Percentiles rank a stretch among this genome's conserved stretches.
Evolutionary conservation across 1,139 yeast genomes (phyloP).

Genomic region (Candida sp.): DNA sequence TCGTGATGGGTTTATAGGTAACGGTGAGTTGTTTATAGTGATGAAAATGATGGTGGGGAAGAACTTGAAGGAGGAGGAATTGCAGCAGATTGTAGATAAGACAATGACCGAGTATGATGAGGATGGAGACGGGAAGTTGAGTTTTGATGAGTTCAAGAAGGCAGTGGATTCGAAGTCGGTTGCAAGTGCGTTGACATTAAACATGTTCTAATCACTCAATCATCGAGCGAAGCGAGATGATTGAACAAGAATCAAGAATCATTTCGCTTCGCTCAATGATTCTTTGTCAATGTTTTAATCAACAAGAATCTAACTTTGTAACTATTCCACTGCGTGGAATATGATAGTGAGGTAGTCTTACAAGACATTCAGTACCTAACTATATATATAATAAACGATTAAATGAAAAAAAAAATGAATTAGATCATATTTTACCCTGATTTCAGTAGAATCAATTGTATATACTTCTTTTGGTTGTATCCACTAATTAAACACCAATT

Average conservation of each 20-base stretch:
- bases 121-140: slow-evolving; percentile 87
- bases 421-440: too few relatives aligned
- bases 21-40: slow-evolving; percentile 91
- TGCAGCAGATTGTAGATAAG: slow-evolving; percentile 94
- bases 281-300: too few relatives aligned
- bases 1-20: slow-evolving; percentile 90
- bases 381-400: background rate
- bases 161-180: slow-evolving; percentile 69
- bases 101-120: slow-evolving; percentile 93
- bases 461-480: too few relatives aligned
- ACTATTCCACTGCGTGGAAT: too few relatives aligned
- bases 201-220: slow-evolving; percentile 33
- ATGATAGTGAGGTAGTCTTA: too few relatives aligned
- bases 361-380: background rate
- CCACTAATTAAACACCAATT: too few relatives aligned
- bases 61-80: slow-evolving; percentile 78
- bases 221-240: too few relatives aligned
- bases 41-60: slow-evolving; percentile 97
- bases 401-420: background rate
- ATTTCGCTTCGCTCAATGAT: too few relatives aligned
- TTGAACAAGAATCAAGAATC: too few relatives aligned
- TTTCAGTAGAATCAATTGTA: too few relatives aligned
- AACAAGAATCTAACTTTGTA: too few relatives aligned
- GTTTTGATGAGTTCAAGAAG: slow-evolving; percentile 80
- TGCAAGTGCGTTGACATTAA: slow-evolving; percentile 56